Evolutionary conservation across 768 basidiomycete genomes (phyloP).

Genomic region (Mycena floridula): DNA sequence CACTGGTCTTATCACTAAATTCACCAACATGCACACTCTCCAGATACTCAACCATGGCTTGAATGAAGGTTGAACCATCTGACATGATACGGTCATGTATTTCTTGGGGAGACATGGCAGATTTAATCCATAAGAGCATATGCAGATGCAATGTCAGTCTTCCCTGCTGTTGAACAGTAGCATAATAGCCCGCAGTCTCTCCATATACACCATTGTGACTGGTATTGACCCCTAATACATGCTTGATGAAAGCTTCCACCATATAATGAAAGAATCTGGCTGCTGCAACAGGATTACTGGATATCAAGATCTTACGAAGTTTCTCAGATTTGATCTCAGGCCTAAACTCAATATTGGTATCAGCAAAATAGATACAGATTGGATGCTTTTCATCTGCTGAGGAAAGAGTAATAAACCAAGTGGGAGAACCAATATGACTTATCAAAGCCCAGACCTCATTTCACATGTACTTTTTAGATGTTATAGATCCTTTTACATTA

Average conservation of each 20-base stretch:
- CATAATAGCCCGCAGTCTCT: constrained; percentile 13
- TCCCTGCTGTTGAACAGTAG: constrained; percentile 18
- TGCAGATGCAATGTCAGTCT: constrained; percentile 16
- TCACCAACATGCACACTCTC: constrained; percentile 1
- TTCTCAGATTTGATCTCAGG: not conserved
- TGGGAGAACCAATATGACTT: not conserved
- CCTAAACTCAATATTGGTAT: not conserved
- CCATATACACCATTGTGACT: constrained; percentile 9
- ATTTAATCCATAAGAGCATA: constrained; percentile 15
- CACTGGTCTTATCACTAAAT: not conserved
- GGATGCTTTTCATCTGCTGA: constrained; percentile 3
- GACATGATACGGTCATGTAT: constrained; percentile 1
- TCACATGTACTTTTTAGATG: constrained; percentile 1
- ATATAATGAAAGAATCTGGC: constrained; percentile 15
- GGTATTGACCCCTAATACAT: constrained; percentile 6
- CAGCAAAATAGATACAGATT: constrained; percentile 2
- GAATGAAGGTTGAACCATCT: not conserved
- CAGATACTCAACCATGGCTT: not conserved
- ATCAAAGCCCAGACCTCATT: constrained; percentile 5
- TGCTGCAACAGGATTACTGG: constrained; percentile 12
- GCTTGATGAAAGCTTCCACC: constrained; percentile 11
- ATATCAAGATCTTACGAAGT: not conserved
- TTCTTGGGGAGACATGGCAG: constrained; percentile 2
- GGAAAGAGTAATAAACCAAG: constrained; percentile 6
- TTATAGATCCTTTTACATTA: not conserved